A percentile compares a stretch with the other conserved stretches of the same genome.
Evolutionary conservation across 192 early-diverging fungal species (phyloP).

Genomic region (Coemansia sp.): DNA sequence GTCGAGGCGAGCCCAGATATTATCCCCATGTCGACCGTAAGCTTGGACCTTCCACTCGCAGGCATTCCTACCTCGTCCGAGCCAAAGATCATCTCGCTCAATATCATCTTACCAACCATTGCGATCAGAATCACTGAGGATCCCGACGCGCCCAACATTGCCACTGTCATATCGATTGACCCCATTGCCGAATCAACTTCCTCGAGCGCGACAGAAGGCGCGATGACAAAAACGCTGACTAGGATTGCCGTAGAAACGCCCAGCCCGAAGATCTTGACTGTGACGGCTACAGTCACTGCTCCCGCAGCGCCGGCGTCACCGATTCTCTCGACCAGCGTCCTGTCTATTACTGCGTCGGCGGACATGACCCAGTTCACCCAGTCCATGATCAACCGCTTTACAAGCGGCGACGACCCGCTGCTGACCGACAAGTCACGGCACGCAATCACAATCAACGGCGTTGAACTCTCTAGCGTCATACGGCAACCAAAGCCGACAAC

Average conservation of each 20-base stretch:
- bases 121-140: slow-evolving; percentile 39
- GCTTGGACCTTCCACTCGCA: not conserved
- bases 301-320: not conserved
- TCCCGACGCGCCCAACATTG: slow-evolving; percentile 1
- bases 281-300: slow-evolving; percentile 1
- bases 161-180: slow-evolving; percentile 34
- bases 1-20: not conserved
- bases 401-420: not conserved
- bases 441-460: slow-evolving; percentile 33
- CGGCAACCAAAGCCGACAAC: slow-evolving; percentile 6
- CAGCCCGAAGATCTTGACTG: slow-evolving; percentile 4
- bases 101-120: slow-evolving; percentile 46
- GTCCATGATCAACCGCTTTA: slow-evolving; percentile 5
- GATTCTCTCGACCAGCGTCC: not conserved
- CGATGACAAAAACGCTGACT: not conserved
- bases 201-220: not conserved
- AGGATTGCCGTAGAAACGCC: not conserved
- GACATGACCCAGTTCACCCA: slow-evolving; percentile 4
- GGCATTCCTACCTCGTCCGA: slow-evolving; percentile 29
- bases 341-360: not conserved
- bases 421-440: slow-evolving; percentile 7
- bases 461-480: slow-evolving; percentile 27
- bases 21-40: slow-evolving; percentile 1
- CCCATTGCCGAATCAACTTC: not conserved
- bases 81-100: slow-evolving; percentile 35